Base-by-base conservation (phyloP, 169 alveolate species). In the Plasmodium gaboni region DNA sequence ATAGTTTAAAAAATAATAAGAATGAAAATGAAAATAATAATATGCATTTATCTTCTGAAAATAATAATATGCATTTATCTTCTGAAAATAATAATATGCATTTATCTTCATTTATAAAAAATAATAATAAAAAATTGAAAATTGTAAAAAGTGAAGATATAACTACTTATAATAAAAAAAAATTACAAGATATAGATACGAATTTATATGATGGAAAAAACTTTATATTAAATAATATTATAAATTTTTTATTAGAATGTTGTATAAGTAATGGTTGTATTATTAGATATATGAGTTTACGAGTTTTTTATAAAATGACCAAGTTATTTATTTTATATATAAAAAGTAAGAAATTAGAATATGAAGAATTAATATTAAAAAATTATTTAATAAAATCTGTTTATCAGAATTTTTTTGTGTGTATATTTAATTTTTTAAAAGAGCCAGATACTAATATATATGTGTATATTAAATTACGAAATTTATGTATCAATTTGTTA, bases 371-470 rank as follows among this genome's bases (percentile, higher is more conserved):
- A 46, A 2, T 78, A 26, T 69, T 78, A 19, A 78, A 78, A 65
- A 65, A 50, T 64, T 78, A 78, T 24, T 50, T 78, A 28, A 10
- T 67, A 19, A 78, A 78, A 78, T 48, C 74, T 7, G 53, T 78
- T 22, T 78, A 78, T 50, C 89, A 78, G 44, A 78, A 78, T 65
- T 78, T 78, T 57, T 78, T 78, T 59, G 55, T 78, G 4, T 78
- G 89, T 22, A 65, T 78, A 5, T 78, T 78, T 65, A 63, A 78
- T 48, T 24, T 38, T 53, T 51, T 78, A 32, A 78, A 78, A 78
- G 89, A 78, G 22, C 89, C 74, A 26, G 89, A 78, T 7, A 78
- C 89, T 26, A 78, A 78, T 53, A 78, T 78, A 24, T 78, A 28
- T 78, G 67, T 78, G 4, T 78, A 78, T 65, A 17, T 78, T 28